Percentiles rank a stretch among this genome's conserved stretches.
Evolutionary conservation across 805 yeast genomes (phyloP).

Genomic region (Jamesozyma jinghongensis): DNA sequence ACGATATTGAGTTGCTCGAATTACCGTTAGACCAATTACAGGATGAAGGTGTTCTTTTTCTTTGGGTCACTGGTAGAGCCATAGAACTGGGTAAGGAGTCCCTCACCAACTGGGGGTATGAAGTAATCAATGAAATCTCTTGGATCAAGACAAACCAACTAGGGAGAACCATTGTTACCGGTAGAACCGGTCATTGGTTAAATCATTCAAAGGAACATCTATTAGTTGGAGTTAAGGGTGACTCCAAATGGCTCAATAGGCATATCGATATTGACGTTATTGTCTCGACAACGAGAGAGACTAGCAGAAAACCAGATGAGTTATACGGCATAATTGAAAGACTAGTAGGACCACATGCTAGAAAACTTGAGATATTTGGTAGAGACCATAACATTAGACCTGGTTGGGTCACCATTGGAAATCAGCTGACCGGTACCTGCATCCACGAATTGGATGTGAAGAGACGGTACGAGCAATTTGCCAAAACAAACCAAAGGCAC

Average conservation of each 20-base stretch:
- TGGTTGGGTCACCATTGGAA: constrained; percentile 88
- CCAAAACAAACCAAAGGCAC: background rate
- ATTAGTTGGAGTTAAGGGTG: constrained; percentile 76
- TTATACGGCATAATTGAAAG: constrained; percentile 78
- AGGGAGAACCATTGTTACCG: constrained; percentile 83
- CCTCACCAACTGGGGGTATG: constrained; percentile 73
- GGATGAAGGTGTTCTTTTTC: constrained; percentile 70
- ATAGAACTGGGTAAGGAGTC: constrained; percentile 80
- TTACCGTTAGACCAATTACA: constrained; percentile 63
- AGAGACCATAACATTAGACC: constrained; percentile 76
- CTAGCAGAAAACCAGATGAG: constrained; percentile 88
- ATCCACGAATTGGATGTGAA: constrained; percentile 52
- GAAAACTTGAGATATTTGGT: constrained; percentile 86
- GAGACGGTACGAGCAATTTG: constrained; percentile 30
- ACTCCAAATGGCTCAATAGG: constrained; percentile 60
- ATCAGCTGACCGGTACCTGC: constrained; percentile 55
- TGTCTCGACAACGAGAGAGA: constrained; percentile 78
- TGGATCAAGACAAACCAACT: constrained; percentile 91
- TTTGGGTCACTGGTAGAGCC: constrained; percentile 96
- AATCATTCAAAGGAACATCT: constrained; percentile 92
- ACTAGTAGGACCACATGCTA: constrained; percentile 63
- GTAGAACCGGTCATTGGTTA: constrained; percentile 95
- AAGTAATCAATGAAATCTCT: constrained; percentile 65
- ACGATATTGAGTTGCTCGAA: constrained; percentile 61
- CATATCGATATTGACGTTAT: constrained; percentile 66